A percentile compares a stretch with the other conserved stretches of the same genome.
These are phyloP conservation scores for Lyophyllum shimeji DNA, from an alignment of 768 basidiomycete species.

Conservation along the genomic window DNA sequence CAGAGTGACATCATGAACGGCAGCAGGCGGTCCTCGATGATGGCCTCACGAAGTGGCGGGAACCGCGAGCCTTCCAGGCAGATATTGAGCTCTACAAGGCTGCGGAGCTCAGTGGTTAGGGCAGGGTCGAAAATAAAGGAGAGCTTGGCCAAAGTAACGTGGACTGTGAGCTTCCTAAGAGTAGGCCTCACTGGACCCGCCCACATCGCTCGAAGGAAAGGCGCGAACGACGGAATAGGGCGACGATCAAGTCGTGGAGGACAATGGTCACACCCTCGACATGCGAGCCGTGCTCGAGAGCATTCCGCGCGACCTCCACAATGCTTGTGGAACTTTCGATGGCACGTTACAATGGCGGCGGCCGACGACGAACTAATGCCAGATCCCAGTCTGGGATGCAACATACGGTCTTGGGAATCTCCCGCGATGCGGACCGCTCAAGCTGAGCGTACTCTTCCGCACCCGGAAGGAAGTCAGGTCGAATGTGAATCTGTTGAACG, in stretches of 20 bases:
- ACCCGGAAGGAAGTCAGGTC: constrained; percentile 26
- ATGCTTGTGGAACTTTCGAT: not conserved
- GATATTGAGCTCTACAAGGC: not conserved
- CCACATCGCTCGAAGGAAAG: not conserved
- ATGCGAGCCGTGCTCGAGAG: constrained; percentile 13
- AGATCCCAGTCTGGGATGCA: not conserved
- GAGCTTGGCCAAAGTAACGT: not conserved
- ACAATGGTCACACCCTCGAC: constrained; percentile 24
- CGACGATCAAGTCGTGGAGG: constrained; percentile 21
- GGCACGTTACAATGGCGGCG: too few relatives aligned
- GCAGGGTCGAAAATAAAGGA: not conserved
- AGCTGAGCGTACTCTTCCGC: constrained; percentile 11
- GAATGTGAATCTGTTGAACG: constrained; percentile 24
- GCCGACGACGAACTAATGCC: too few relatives aligned
- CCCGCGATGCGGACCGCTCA: not conserved
- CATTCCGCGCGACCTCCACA: not conserved
- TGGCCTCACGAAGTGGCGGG: not conserved
- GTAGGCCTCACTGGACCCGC: too few relatives aligned
- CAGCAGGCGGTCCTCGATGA: not conserved
- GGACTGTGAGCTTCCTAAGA: not conserved
- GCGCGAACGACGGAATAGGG: constrained; percentile 17
- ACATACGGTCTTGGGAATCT: constrained; percentile 8
- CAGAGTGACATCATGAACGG: not conserved
- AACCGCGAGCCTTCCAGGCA: not conserved
- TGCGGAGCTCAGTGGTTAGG: not conserved